Evolutionary conservation across 805 yeast genomes (phyloP).

Genomic region (Geotrichum ghanense): DNA sequence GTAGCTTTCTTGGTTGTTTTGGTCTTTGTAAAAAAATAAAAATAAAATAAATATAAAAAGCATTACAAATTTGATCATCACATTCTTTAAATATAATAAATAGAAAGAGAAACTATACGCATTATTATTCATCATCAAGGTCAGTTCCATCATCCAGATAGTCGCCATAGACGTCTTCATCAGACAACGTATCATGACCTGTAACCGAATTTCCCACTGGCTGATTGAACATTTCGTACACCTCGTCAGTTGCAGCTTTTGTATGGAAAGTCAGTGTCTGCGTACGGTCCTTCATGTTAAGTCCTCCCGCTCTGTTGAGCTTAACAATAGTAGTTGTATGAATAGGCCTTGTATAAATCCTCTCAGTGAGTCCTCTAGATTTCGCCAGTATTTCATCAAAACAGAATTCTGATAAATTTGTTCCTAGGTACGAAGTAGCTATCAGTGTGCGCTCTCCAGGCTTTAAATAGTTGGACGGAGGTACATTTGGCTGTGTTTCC

Average conservation of each 20-base stretch:
- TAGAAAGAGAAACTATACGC: no score
- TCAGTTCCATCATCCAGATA: not conserved
- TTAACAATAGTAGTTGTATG: not conserved
- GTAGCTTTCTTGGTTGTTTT: no score
- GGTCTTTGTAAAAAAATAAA: no score
- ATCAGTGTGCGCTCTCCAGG: constrained; percentile 12
- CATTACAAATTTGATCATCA: no score
- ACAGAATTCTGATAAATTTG: constrained; percentile 41
- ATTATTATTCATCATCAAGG: no score
- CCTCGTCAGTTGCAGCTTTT: constrained; percentile 62
- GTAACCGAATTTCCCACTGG: constrained; percentile 14
- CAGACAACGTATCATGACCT: constrained; percentile 16
- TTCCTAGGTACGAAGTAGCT: constrained; percentile 14
- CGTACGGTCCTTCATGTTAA: constrained; percentile 25
- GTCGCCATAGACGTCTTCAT: constrained; percentile 16
- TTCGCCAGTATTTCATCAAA: constrained; percentile 54
- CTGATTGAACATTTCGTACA: constrained; percentile 54
- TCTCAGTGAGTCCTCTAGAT: constrained; percentile 27
- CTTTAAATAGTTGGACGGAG: constrained; percentile 10
- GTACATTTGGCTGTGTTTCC: constrained; percentile 5
- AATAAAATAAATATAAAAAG: no score
- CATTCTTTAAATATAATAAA: no score
- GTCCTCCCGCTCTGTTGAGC: not conserved
- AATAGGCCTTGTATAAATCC: not conserved
- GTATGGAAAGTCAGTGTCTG: constrained; percentile 77